Evolutionary conservation across 345 rosid genomes (phyloP), one percentile per base, ranked within the genome.

Genomic region (Erucastrum elatum): DNA sequence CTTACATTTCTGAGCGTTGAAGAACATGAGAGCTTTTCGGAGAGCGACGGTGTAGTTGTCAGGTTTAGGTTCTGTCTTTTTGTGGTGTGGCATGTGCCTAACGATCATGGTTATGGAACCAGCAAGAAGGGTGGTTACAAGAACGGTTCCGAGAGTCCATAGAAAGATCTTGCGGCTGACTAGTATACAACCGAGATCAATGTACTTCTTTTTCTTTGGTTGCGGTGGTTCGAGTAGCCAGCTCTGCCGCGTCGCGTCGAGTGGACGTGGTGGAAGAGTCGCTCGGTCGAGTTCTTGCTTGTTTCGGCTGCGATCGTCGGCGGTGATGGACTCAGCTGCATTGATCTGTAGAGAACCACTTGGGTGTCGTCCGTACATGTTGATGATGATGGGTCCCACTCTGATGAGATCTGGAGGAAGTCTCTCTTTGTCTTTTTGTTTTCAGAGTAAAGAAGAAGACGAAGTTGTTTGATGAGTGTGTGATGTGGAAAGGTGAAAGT

Each of bases 241-340:
- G 82, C 98, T 94, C 84, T 91, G 97, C 80, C 92, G 98, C 5
- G 97, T 94, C 81, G 93, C 97, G 49, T 92, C 98, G n/a, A 94
- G 82, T 0, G 95, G 88, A 1, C 91, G 84, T 3, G 80, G 83
- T 3, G 80, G 83, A 13, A 87, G 87, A 2, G 95, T 89, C 2
- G 95, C 91, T 72, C 88, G 81, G 78, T 94, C 97, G 1, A 86
- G 81, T 44, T 92, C 98, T 55, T 88, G 88, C 2, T 90, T 84
- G 72, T 91, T 94, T 68, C 97, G 77, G 72, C 94, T 92, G 71
- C 92, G 76, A 65, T 87, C 97, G 15, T 90, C 97, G 82, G 88
- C 92, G 10, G 97, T 90, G 67, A 94, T 88, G 0, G 97, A 92
- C 71, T 94, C 98, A 6, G 92, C 86, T 10, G 91, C 75, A 84